Conservation (phyloP, 306 rosid genomes). For the Comarum palustre region DNA sequence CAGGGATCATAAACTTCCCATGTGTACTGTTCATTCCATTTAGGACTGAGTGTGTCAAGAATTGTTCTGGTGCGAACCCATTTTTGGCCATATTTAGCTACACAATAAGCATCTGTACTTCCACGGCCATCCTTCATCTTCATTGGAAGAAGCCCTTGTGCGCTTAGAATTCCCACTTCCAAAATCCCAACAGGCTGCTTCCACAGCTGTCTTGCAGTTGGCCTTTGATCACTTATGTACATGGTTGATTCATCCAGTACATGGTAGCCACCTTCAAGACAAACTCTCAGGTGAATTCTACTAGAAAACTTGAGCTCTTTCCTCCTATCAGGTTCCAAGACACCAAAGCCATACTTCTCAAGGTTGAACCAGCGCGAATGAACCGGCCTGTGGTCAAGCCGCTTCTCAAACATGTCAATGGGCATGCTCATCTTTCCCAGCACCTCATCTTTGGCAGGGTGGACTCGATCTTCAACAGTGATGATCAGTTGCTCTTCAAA, state of each 20-base stretch:
- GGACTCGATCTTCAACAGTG: slow-evolving; percentile 56
- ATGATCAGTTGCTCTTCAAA: too few relatives aligned
- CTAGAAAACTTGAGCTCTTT: slow-evolving; percentile 86
- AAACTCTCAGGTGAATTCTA: slow-evolving; percentile 74
- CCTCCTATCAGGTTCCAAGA: slow-evolving; percentile 74
- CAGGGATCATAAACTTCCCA: slow-evolving; percentile 97
- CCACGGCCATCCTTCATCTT: slow-evolving; percentile 79
- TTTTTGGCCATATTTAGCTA: slow-evolving; percentile 87
- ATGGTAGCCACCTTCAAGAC: slow-evolving; percentile 98
- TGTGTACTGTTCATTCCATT: slow-evolving; percentile 95
- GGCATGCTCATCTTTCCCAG: slow-evolving; percentile 72
- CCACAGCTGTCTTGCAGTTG: slow-evolving; percentile 94
- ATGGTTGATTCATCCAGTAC: slow-evolving; percentile 87
- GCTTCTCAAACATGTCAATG: slow-evolving; percentile 60
- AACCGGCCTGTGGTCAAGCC: slow-evolving; percentile 78
- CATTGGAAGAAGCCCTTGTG: slow-evolving; percentile 89
- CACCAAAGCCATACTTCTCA: slow-evolving; percentile 75
- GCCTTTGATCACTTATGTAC: slow-evolving; percentile 82
- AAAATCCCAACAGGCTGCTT: slow-evolving; percentile 77
- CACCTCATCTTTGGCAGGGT: slow-evolving; percentile 58
- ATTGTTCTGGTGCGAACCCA: slow-evolving; percentile 94
- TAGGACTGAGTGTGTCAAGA: slow-evolving; percentile 65
- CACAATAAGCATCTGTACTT: slow-evolving; percentile 76
- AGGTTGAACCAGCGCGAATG: slow-evolving; percentile 93
- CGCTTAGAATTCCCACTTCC: slow-evolving; percentile 86